Percentiles rank a stretch among this genome's conserved stretches.
These are phyloP conservation scores for Carallia brachiata DNA, from an alignment of 345 rosid species.

Conservation along the genomic window DNA sequence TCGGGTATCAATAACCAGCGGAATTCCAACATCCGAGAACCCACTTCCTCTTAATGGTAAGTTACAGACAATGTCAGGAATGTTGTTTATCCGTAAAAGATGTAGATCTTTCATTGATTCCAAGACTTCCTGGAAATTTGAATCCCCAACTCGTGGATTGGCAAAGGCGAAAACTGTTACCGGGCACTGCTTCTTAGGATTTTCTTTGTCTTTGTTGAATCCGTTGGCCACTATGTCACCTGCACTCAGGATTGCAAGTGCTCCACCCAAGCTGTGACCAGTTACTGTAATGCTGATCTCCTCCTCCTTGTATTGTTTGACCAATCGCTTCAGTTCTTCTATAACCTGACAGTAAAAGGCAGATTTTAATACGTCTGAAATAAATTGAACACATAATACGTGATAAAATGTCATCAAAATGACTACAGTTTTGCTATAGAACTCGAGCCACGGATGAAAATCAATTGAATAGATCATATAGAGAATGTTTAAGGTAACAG, in stretches of 20 bases:
- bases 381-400: neutral
- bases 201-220: slow-evolving; percentile 20
- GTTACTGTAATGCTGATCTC: slow-evolving; percentile 57
- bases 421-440: too few relatives aligned
- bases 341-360: slow-evolving; percentile 38
- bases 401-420: too few relatives aligned
- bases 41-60: slow-evolving; percentile 7
- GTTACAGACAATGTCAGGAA: slow-evolving; percentile 21
- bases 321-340: slow-evolving; percentile 43
- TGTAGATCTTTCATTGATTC: slow-evolving; percentile 26
- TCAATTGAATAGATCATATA: neutral
- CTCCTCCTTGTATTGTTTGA: slow-evolving; percentile 48
- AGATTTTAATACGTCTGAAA: neutral
- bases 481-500: neutral
- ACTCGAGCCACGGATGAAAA: too few relatives aligned
- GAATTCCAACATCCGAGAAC: slow-evolving; percentile 23
- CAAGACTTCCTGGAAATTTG: slow-evolving; percentile 17
- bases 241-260: slow-evolving; percentile 51
- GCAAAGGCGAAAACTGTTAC: slow-evolving; percentile 56
- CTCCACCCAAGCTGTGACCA: slow-evolving; percentile 64
- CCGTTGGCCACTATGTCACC: slow-evolving; percentile 45
- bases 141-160: slow-evolving; percentile 53
- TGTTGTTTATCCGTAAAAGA: slow-evolving; percentile 24
- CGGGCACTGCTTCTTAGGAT: slow-evolving; percentile 24
- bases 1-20: slow-evolving; percentile 24